A percentile compares a stretch with the other conserved stretches of the same genome.
phyloP scores from a whole-genome alignment of 495 filamentous ascomycete species.

The Trichocladium antarcticum region DNA sequence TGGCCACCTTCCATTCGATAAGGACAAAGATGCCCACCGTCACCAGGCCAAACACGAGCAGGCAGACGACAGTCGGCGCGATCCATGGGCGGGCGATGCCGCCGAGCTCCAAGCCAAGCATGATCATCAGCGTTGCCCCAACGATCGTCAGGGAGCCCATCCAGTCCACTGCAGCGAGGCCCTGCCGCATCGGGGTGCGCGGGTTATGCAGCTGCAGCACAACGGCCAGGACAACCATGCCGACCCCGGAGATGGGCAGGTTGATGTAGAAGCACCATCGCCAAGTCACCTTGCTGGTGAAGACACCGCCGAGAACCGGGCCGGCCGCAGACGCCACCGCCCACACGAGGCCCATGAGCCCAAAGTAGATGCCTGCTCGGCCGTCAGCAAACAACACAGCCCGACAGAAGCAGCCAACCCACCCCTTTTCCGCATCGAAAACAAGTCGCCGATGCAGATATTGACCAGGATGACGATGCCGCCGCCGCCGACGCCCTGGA shows the following conservation, averaged over 20 bases:
- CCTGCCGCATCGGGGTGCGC: conserved; percentile 55
- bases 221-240: conserved; percentile 53
- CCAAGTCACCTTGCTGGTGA: conserved; percentile 45
- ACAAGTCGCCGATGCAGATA: conserved; percentile 71
- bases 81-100: conserved; percentile 66
- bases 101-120: conserved; percentile 69
- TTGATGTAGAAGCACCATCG: conserved; percentile 70
- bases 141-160: conserved; percentile 56
- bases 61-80: conserved; percentile 63
- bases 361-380: conserved; percentile 43
- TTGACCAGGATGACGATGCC: conserved; percentile 72
- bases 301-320: conserved; percentile 55
- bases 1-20: conserved; percentile 60
- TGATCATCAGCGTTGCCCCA: conserved; percentile 69
- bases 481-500: conserved; percentile 79
- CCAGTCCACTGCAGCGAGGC: conserved; percentile 70
- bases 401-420: not conserved
- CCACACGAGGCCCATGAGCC: conserved; percentile 41
- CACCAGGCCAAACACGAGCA: conserved; percentile 63
- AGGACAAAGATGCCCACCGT: conserved; percentile 52
- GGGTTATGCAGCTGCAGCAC: conserved; percentile 70
- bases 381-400: not conserved
- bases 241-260: conserved; percentile 62
- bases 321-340: conserved; percentile 45
- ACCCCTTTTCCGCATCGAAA: conserved; percentile 56